Percentiles rank a stretch among this genome's conserved stretches.
Conservation (phyloP, 176 grass and related monocot genomes). For the Oryza meyeriana region DNA sequence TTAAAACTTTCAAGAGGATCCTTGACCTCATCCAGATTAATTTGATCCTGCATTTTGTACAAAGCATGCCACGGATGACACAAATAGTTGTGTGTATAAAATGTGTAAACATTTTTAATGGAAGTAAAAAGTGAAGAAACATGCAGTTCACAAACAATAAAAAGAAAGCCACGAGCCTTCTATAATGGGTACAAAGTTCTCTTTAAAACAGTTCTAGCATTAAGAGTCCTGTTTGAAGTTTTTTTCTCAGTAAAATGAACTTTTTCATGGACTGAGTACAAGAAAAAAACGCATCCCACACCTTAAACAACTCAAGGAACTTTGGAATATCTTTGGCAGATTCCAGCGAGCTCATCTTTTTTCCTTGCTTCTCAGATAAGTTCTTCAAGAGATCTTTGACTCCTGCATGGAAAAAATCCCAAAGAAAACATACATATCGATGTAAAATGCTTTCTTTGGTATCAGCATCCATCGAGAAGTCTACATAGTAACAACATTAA, state of each 20-base stretch:
- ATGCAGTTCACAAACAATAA: neutral
- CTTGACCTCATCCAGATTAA: slow-evolving; percentile 85
- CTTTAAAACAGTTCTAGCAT: neutral
- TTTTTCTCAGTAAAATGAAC: neutral
- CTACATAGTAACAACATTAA: neutral
- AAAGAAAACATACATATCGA: neutral
- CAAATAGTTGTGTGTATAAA: slow-evolving; percentile 8
- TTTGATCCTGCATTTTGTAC: slow-evolving; percentile 71
- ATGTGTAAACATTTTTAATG: slow-evolving; percentile 18
- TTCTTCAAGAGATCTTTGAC: slow-evolving; percentile 82
- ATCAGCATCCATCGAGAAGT: neutral
- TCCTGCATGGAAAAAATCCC: slow-evolving; percentile 47
- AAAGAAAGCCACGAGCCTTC: neutral
- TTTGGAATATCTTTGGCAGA: slow-evolving; percentile 94
- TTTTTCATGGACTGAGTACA: neutral
- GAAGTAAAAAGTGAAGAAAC: neutral
- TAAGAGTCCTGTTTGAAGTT: neutral
- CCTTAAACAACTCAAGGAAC: slow-evolving; percentile 88
- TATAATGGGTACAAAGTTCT: slow-evolving; percentile 1
- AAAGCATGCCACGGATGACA: slow-evolving; percentile 10
- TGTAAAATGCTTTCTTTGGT: neutral
- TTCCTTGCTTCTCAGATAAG: slow-evolving; percentile 97
- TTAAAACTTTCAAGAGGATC: slow-evolving; percentile 88
- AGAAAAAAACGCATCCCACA: slow-evolving; percentile 9
- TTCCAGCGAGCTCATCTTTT: slow-evolving; percentile 72